A percentile compares a stretch with the other conserved stretches of the same genome.
Conservation (phyloP, 768 basidiomycete genomes). For the Tulasnella sp. region DNA sequence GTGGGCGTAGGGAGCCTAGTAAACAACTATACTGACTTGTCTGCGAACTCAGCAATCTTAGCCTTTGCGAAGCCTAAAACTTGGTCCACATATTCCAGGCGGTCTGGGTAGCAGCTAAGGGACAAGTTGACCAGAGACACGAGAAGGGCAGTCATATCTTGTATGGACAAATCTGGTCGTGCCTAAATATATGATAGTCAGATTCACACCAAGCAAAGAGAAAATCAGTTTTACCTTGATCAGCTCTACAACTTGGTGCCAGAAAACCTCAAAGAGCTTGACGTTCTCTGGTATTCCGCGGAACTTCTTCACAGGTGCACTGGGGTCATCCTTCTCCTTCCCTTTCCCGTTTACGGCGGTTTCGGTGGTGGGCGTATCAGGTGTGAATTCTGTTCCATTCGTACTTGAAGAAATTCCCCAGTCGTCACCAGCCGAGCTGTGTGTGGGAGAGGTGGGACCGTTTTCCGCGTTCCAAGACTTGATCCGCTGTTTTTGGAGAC, state of each 20-base stretch:
- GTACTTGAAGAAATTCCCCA: conserved; percentile 24
- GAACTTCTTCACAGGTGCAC: conserved; percentile 70
- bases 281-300: conserved; percentile 95
- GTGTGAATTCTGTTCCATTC: conserved; percentile 11
- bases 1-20: conserved; percentile 17
- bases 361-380: conserved; percentile 9
- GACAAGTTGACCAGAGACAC: conserved; percentile 96
- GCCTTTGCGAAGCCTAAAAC: conserved; percentile 85
- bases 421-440: conserved; percentile 34
- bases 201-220: neutral
- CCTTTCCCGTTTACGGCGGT: conserved; percentile 49
- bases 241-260: conserved; percentile 96
- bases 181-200: conserved; percentile 57
- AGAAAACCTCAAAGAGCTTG: conserved; percentile 96
- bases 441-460: conserved; percentile 11
- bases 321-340: conserved; percentile 58
- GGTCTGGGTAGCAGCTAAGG: conserved; percentile 94
- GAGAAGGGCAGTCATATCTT: conserved; percentile 94
- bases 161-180: conserved; percentile 94
- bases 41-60: conserved; percentile 81
- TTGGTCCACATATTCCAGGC: conserved; percentile 96
- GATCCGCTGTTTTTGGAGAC: conserved; percentile 65
- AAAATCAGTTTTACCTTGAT: conserved; percentile 71
- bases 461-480: conserved; percentile 42
- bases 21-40: conserved; percentile 59